phyloP scores from a whole-genome alignment of 352 stramenopile species.

The Pythium phragmitis region DNA sequence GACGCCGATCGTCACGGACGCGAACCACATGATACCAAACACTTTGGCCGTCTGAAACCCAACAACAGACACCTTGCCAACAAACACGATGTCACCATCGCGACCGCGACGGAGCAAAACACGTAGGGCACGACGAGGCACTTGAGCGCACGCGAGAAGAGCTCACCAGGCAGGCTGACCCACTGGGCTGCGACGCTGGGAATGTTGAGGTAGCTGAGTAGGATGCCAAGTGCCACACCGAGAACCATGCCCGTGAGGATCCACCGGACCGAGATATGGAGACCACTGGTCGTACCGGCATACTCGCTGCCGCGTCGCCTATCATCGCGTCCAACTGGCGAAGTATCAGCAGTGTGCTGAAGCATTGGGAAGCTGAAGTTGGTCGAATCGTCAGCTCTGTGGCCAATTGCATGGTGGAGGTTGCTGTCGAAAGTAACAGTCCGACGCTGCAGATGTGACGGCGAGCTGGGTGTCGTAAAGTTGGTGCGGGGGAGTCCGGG shows the following conservation, averaged over 20 bases:
- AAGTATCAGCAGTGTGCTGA: slow-evolving; percentile 3
- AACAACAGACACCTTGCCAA: slow-evolving; percentile 63
- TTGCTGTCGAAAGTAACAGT: too few relatives aligned
- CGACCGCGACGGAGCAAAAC: slow-evolving; percentile 71
- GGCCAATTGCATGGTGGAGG: not conserved
- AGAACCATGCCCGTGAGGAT: slow-evolving; percentile 53
- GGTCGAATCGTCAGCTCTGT: not conserved
- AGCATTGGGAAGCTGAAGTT: slow-evolving; percentile 7
- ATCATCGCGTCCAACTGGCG: not conserved
- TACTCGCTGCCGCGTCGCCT: slow-evolving; percentile 27
- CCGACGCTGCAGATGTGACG: too few relatives aligned
- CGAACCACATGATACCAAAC: slow-evolving; percentile 49
- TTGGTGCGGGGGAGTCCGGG: too few relatives aligned
- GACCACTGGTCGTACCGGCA: slow-evolving; percentile 35
- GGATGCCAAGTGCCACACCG: slow-evolving; percentile 46
- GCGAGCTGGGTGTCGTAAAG: too few relatives aligned
- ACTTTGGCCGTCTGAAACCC: slow-evolving; percentile 57
- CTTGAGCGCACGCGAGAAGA: slow-evolving; percentile 70
- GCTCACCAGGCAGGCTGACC: slow-evolving; percentile 59
- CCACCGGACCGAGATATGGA: slow-evolving; percentile 44
- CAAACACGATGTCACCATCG: slow-evolving; percentile 62
- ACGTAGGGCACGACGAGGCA: slow-evolving; percentile 70
- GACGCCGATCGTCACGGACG: slow-evolving; percentile 43
- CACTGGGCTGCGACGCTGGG: slow-evolving; percentile 41
- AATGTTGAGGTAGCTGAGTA: slow-evolving; percentile 39